Evolutionary conservation across 73 alveolate genomes (phyloP).

Genomic region (Breviolum minutum): DNA sequence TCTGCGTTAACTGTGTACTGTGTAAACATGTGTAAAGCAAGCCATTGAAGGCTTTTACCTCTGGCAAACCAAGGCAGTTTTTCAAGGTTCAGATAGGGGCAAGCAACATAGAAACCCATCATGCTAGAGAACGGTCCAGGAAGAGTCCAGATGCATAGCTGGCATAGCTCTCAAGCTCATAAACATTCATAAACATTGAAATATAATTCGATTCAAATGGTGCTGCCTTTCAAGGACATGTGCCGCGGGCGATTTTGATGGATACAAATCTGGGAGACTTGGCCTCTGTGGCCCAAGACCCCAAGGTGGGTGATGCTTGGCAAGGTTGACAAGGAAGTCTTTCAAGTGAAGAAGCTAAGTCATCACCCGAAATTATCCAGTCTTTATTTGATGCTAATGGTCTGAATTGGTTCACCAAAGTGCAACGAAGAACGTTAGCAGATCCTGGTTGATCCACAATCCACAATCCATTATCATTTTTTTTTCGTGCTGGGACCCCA

Average conservation of each 20-base stretch:
- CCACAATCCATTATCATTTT: no score
- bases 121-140: no score
- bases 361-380: not conserved
- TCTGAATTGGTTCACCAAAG: not conserved
- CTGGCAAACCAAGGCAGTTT: no score
- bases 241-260: slow-evolving; percentile 78
- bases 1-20: not conserved
- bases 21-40: not conserved
- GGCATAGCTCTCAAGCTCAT: not conserved
- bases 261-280: slow-evolving; percentile 88
- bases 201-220: not conserved
- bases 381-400: not conserved
- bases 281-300: slow-evolving; percentile 79
- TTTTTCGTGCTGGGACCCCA: no score
- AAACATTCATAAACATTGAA: not conserved
- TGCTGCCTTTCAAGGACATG: not conserved
- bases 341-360: not conserved
- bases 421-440: no score
- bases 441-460: no score
- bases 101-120: no score
- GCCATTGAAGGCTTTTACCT: no score
- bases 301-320: slow-evolving; percentile 12
- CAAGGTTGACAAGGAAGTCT: not conserved
- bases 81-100: no score
- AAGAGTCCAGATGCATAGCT: no score